A percentile compares a stretch with the other conserved stretches of the same genome.
These are phyloP conservation scores for Cordyceps fumosorosea DNA, from an alignment of 2,329 filamentous ascomycete genomes.

Conservation along the genomic window DNA sequence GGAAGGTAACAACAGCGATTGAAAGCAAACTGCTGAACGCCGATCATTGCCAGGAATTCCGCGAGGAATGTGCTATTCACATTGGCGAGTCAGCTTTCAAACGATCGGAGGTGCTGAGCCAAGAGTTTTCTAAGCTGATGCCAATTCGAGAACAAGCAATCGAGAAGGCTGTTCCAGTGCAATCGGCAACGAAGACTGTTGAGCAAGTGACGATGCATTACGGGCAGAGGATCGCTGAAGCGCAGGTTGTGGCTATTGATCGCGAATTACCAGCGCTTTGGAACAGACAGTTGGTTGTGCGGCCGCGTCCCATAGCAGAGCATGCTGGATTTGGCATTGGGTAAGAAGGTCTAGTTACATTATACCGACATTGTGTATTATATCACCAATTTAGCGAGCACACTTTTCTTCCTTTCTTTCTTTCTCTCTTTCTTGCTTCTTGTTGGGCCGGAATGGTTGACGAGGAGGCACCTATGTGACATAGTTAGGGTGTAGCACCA, in stretches of 20 bases:
- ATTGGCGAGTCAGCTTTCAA: conserved; percentile 20
- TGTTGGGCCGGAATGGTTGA: not conserved
- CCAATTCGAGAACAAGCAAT: not conserved
- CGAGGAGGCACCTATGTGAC: too few relatives aligned
- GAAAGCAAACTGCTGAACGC: conserved; percentile 30
- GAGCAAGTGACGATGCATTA: not conserved
- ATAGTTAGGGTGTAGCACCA: too few relatives aligned
- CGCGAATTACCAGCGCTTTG: not conserved
- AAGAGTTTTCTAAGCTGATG: conserved; percentile 18
- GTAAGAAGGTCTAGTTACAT: not conserved
- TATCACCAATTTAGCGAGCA: conserved; percentile 1
- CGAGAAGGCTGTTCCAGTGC: not conserved
- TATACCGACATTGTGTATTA: not conserved
- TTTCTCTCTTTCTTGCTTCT: not conserved
- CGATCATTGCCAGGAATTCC: conserved; percentile 22
- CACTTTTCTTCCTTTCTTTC: not conserved
- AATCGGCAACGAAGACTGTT: not conserved
- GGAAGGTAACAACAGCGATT: conserved; percentile 25
- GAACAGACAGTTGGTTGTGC: not conserved
- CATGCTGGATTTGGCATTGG: not conserved
- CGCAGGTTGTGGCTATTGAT: not conserved
- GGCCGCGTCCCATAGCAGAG: not conserved
- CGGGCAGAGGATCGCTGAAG: not conserved
- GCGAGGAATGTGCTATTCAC: conserved; percentile 24
- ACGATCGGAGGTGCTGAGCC: conserved; percentile 18